phyloP scores from a whole-genome alignment of 164 flowering plant genomes.

The Chimonanthus praecox region DNA sequence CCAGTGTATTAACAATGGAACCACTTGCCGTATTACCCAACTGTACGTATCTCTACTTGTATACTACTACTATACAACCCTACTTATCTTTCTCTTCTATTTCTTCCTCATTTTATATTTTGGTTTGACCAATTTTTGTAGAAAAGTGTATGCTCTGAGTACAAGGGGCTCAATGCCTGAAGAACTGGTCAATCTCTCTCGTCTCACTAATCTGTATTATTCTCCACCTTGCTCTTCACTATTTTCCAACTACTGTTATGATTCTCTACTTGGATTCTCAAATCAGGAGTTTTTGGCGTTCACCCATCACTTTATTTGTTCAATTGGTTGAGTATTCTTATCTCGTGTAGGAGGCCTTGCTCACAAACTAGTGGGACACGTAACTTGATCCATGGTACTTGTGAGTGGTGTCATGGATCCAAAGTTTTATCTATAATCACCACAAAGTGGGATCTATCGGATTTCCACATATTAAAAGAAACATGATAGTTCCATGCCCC shows the following conservation, averaged over 20 bases:
- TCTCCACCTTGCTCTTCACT: not conserved
- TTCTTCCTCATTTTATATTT: not conserved
- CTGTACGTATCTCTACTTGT: conserved; percentile 12
- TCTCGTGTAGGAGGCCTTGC: too few species aligned
- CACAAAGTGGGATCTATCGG: too few species aligned
- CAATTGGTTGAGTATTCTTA: too few species aligned
- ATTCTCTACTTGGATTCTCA: not conserved
- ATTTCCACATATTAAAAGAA: too few species aligned
- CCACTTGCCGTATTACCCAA: conserved; percentile 18
- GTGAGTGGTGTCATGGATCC: too few species aligned
- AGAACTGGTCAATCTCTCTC: not conserved
- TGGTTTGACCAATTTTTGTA: not conserved
- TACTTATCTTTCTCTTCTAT: not conserved
- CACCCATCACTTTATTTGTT: too few species aligned
- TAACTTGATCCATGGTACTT: too few species aligned
- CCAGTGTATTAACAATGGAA: conserved; percentile 2
- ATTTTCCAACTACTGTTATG: too few species aligned
- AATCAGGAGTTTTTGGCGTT: not conserved
- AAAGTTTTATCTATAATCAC: too few species aligned
- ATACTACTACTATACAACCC: not conserved
- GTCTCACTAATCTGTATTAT: conserved; percentile 8
- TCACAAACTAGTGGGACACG: too few species aligned
- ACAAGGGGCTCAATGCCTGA: conserved; percentile 3
- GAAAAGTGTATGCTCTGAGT: not conserved
- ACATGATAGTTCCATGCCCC: too few species aligned